A percentile compares a stretch with the other conserved stretches of the same genome.
Evolutionary conservation across 1,139 yeast genomes (phyloP).

Genomic region (Meyerozyma guilliermondii): DNA sequence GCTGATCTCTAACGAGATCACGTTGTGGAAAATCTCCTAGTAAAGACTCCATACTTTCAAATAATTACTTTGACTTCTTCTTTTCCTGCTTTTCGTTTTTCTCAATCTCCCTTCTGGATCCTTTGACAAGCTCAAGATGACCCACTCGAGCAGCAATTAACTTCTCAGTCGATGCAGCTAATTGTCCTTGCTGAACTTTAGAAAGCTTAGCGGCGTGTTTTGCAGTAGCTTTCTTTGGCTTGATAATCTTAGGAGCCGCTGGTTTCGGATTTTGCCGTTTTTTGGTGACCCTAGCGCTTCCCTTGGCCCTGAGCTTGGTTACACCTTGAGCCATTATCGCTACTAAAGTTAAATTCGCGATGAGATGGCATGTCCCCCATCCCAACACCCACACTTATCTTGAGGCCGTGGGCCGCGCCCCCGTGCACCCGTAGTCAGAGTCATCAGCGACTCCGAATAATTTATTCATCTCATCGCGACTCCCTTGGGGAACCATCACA

Average conservation of each 20-base stretch:
- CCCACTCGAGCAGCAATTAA: slow-evolving; percentile 87
- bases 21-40: not conserved
- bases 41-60: not conserved
- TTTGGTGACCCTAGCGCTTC: slow-evolving; percentile 48
- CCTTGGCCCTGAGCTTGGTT: slow-evolving; percentile 42
- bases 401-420: too few species aligned
- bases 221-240: slow-evolving; percentile 59
- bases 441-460: slow-evolving; percentile 1
- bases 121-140: slow-evolving; percentile 87
- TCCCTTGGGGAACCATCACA: not conserved
- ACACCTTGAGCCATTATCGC: slow-evolving; percentile 56
- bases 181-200: slow-evolving; percentile 62
- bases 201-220: slow-evolving; percentile 44
- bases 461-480: slow-evolving; percentile 1
- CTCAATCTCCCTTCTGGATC: slow-evolving; percentile 82
- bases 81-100: slow-evolving; percentile 36
- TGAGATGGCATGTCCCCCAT: not conserved
- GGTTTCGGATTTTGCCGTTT: slow-evolving; percentile 58
- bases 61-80: not conserved
- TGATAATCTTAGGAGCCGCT: slow-evolving; percentile 71
- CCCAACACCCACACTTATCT: not conserved
- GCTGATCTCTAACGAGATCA: not conserved
- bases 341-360: slow-evolving; percentile 1
- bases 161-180: slow-evolving; percentile 74
- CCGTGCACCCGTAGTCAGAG: slow-evolving; percentile 2